A percentile compares a stretch with the other conserved stretches of the same genome.
phyloP scores from a whole-genome alignment of 2,329 filamentous ascomycete genomes.

The Beauveria medogensis region DNA sequence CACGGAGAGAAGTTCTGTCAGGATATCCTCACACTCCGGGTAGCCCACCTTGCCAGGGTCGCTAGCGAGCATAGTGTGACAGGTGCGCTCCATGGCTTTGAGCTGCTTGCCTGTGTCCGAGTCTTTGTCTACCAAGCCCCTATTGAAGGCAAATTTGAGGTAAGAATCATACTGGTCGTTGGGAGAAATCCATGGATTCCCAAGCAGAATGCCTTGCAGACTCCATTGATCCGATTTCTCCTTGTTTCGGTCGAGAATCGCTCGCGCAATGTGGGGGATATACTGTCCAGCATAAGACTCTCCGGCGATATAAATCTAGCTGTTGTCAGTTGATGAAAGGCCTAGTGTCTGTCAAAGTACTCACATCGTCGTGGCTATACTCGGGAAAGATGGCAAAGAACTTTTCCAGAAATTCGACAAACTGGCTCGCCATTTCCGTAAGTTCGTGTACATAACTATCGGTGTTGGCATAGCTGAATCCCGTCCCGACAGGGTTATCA shows the following conservation, averaged over 20 bases:
- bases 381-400: constrained; percentile 89
- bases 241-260: constrained; percentile 82
- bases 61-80: constrained; percentile 51
- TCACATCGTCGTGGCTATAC: constrained; percentile 83
- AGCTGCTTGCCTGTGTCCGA: constrained; percentile 56
- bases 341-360: constrained; percentile 25
- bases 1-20: constrained; percentile 61
- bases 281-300: constrained; percentile 97
- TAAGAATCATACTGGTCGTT: constrained; percentile 85
- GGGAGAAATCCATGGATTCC: constrained; percentile 96
- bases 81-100: constrained; percentile 61
- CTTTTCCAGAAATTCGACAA: constrained; percentile 81
- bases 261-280: constrained; percentile 92
- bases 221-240: constrained; percentile 56
- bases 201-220: constrained; percentile 79
- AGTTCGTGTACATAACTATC: constrained; percentile 81
- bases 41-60: constrained; percentile 52
- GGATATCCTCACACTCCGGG: constrained; percentile 63
- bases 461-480: constrained; percentile 91
- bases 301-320: constrained; percentile 82
- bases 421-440: constrained; percentile 80
- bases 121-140: constrained; percentile 61
- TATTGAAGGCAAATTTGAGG: constrained; percentile 70
- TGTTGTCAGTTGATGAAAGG: constrained; percentile 15
- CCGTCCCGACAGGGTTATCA: constrained; percentile 93